These are phyloP conservation scores for Neonectria faginata DNA, from an alignment of 2,329 filamentous ascomycete species.

Conservation along the genomic window DNA sequence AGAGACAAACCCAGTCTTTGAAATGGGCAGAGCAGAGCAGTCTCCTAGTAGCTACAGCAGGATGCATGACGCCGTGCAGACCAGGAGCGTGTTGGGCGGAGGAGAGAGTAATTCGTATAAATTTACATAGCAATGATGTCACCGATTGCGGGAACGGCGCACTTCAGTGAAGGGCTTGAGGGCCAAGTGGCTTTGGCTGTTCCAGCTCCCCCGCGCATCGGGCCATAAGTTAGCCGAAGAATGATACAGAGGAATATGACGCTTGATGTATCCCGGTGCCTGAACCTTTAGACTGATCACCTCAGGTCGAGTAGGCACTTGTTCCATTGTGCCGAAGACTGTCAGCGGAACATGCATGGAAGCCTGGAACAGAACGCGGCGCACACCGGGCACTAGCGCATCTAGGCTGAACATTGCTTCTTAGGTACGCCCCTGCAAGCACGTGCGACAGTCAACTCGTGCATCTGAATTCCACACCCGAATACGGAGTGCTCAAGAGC, in stretches of 20 bases:
- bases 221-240: neutral
- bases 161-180: neutral
- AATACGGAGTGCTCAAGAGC: neutral
- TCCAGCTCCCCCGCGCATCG: neutral
- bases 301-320: neutral
- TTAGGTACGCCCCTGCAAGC: neutral
- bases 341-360: conserved; percentile 5
- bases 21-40: neutral
- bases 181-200: neutral
- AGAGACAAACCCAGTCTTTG: neutral
- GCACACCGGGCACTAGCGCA: conserved; percentile 5
- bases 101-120: neutral
- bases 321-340: neutral
- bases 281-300: no score
- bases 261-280: neutral
- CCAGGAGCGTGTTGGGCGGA: no score
- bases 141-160: neutral
- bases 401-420: neutral
- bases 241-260: neutral
- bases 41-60: neutral
- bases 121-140: neutral
- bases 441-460: neutral
- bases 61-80: no score
- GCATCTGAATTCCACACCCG: neutral
- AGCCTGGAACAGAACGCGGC: conserved; percentile 3